Base-by-base conservation (phyloP, 2,329 filamentous ascomycete species). In the Aureobasidium sp. region DNA sequence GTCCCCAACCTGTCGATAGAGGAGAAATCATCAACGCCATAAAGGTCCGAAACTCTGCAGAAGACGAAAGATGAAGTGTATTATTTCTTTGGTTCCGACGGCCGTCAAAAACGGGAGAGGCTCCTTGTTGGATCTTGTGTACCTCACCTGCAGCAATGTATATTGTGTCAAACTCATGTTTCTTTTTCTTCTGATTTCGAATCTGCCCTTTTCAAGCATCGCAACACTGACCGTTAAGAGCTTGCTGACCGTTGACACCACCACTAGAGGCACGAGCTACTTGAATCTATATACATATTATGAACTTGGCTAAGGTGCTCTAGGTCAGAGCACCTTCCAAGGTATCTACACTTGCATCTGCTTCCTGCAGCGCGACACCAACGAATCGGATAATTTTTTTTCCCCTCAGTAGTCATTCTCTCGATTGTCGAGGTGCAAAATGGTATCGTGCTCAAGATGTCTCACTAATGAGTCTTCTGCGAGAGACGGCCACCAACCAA, bases 1-100 rank as follows among this genome's bases (percentile, higher is more conserved):
- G 49, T 29, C 48, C 8, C 29, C 24, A 40, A 27, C 39, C 31
- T 58, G 47, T 53, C 39, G 48, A 61, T 52, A 61, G 40, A 62
- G 42, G 44, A 49, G 40, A 48, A 62, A 33, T 27, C 62, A 61
- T 39, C 54, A 47, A 58, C 54, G 42, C 57, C 45, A 31, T 40
- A 37, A 37, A n/a, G 12, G 42, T 19, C 31, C 40, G 44, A 59
- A 39, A 14, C 27, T 27, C 6, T 24, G 12, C 19, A 29, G 12
- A 39, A 59, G 19, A 48, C 31, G 33, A 59, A 12, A 45, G 22
- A 27, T 57, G 27, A 47, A 47, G 42, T 57, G 53, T 57, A 37
- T 24, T 37, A 48, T 59, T 37, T 39, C 14, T 19, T 44, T 44
- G 39, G 17, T 44, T 54, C 14, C 19, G 53, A 45, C 17, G 7